phyloP scores from a whole-genome alignment of 441 rosid species.

The Bocquillonia castaneifolia region DNA sequence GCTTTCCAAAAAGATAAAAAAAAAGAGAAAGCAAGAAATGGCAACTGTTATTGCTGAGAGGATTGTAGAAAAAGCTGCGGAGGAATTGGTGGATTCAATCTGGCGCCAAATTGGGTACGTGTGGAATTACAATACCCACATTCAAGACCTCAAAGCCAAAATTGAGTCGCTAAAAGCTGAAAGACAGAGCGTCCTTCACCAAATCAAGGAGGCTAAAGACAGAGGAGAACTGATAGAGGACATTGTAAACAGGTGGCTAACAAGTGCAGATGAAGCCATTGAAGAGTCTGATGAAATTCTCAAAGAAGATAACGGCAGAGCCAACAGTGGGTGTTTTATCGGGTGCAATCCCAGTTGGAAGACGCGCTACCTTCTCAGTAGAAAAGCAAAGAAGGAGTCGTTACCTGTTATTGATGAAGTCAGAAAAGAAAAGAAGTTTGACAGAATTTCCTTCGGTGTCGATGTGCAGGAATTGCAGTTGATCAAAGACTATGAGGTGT shows the following conservation, averaged over 20 bases:
- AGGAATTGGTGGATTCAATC: neutral
- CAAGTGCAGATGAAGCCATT: neutral
- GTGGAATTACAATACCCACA: conserved; percentile 14
- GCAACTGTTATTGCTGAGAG: too few relatives aligned
- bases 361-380: conserved; percentile 17
- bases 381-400: conserved; percentile 9
- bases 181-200: neutral
- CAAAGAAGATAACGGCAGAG: neutral
- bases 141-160: conserved; percentile 5
- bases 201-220: neutral
- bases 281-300: too few relatives aligned
- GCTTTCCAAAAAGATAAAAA: too few relatives aligned
- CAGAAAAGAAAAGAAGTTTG: neutral
- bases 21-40: too few relatives aligned
- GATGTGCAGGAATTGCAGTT: neutral
- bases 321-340: conserved; percentile 5
- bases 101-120: conserved; percentile 8
- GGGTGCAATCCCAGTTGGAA: conserved; percentile 14
- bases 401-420: neutral
- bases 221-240: conserved; percentile 7
- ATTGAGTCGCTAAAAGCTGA: conserved; percentile 13
- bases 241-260: conserved; percentile 21
- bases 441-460: neutral
- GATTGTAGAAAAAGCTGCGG: neutral
- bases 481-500: neutral